Evolutionary conservation across 129 eudicot species (phyloP).

Genomic region (Sambucus nigra): DNA sequence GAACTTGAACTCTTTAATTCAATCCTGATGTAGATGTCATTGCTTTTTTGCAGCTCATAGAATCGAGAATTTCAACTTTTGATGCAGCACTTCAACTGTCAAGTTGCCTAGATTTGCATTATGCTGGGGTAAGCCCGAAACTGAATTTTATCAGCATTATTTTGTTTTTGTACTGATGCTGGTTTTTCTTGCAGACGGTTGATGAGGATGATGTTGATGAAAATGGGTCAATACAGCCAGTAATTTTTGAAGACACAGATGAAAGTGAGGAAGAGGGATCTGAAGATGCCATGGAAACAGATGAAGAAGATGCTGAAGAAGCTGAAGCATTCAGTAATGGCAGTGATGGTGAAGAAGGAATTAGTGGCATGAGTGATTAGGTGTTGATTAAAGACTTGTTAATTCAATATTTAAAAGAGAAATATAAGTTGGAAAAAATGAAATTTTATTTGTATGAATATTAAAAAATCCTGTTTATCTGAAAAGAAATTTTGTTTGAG

Average conservation of each 20-base stretch:
- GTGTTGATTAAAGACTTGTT: not conserved
- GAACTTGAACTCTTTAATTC: too few species aligned
- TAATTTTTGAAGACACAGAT: conserved; percentile 56
- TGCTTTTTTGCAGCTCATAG: conserved; percentile 44
- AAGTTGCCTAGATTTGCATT: conserved; percentile 61
- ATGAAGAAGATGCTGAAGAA: conserved; percentile 38
- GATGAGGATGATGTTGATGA: conserved; percentile 56
- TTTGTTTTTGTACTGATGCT: not conserved
- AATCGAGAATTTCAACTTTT: conserved; percentile 64
- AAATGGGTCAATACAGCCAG: conserved; percentile 27
- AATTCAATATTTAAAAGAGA: too few species aligned
- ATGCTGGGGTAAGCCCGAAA: conserved; percentile 51
- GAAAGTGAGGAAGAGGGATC: conserved; percentile 64
- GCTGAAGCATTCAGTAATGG: conserved; percentile 38
- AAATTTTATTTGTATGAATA: too few species aligned
- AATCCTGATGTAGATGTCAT: too few species aligned
- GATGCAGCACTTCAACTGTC: conserved; percentile 40
- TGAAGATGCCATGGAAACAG: conserved; percentile 70
- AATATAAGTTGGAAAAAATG: not conserved
- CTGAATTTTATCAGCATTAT: not conserved
- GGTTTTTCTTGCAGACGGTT: conserved; percentile 25
- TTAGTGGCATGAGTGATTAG: conserved; percentile 33
- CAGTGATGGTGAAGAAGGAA: conserved; percentile 49
- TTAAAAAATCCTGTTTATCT: too few species aligned
- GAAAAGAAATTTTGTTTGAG: too few species aligned